Conservation (phyloP, 768 basidiomycete species). For the Mycena epipterygia region DNA sequence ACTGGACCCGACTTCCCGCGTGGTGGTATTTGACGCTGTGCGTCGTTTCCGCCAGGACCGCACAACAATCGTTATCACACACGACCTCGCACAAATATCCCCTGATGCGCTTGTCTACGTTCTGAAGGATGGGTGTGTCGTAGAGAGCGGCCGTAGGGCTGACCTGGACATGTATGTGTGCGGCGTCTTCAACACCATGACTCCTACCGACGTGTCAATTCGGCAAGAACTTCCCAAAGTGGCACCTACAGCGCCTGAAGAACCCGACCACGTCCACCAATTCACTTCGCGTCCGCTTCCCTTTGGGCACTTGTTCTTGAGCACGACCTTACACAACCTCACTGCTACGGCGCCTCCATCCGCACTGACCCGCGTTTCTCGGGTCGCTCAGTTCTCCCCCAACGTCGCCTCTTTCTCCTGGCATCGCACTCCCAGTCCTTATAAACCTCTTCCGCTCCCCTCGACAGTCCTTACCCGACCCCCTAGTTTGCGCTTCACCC, state of each 20-base stretch:
- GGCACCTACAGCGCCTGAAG: not conserved
- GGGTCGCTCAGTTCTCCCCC: slow-evolving; percentile 28
- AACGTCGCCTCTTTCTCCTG: slow-evolving; percentile 18
- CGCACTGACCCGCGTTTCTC: slow-evolving; percentile 29
- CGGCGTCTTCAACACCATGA: slow-evolving; percentile 27
- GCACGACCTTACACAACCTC: slow-evolving; percentile 1
- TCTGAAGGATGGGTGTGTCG: slow-evolving; percentile 82
- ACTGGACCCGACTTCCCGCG: slow-evolving; percentile 88
- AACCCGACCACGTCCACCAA: not conserved
- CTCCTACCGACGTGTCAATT: slow-evolving; percentile 7
- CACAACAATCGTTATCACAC: slow-evolving; percentile 95
- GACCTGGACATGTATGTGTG: slow-evolving; percentile 70
- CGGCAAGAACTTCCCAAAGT: not conserved
- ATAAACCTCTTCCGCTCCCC: slow-evolving; percentile 39
- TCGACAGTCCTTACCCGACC: slow-evolving; percentile 52
- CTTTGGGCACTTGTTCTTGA: slow-evolving; percentile 24
- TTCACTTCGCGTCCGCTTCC: slow-evolving; percentile 19
- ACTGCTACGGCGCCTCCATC: slow-evolving; percentile 22
- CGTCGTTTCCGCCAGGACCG: slow-evolving; percentile 78
- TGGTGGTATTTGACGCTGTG: slow-evolving; percentile 84
- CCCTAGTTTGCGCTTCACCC: slow-evolving; percentile 77
- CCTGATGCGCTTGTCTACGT: slow-evolving; percentile 91
- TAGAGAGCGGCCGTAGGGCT: slow-evolving; percentile 88
- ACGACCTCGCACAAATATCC: slow-evolving; percentile 90
- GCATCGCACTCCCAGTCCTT: slow-evolving; percentile 35